A percentile compares a stretch with the other conserved stretches of the same genome.
These are phyloP conservation scores for Pyricularia pennisetigena DNA, from an alignment of 2,329 filamentous ascomycete species.

Conservation along the genomic window DNA sequence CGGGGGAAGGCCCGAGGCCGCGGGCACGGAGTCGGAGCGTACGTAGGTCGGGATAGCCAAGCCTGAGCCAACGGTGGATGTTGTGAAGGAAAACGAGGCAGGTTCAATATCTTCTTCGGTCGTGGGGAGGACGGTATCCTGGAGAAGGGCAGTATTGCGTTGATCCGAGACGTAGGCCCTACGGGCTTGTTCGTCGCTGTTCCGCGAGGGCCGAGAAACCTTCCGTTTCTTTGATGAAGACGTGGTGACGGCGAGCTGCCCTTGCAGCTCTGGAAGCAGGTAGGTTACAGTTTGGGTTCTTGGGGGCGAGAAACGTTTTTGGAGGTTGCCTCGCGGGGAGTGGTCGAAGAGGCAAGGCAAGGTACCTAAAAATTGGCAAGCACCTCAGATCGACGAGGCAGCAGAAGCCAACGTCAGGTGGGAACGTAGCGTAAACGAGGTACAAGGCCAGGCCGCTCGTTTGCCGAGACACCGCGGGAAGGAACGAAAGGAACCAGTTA, in stretches of 20 bases:
- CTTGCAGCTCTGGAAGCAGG: slow-evolving; percentile 40
- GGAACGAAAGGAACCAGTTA: background rate
- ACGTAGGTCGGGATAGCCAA: slow-evolving; percentile 29
- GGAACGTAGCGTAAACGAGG: slow-evolving; percentile 2
- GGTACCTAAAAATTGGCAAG: background rate
- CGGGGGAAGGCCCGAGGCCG: slow-evolving; percentile 41
- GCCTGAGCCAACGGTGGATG: slow-evolving; percentile 24
- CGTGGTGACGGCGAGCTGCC: slow-evolving; percentile 62
- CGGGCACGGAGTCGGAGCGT: slow-evolving; percentile 25
- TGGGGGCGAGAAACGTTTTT: background rate
- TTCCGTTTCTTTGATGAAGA: slow-evolving; percentile 67
- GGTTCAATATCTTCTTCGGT: slow-evolving; percentile 41
- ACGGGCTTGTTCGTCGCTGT: slow-evolving; percentile 20
- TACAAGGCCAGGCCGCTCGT: slow-evolving; percentile 3
- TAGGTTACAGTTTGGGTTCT: background rate
- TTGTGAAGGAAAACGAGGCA: slow-evolving; percentile 37
- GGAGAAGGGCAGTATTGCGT: background rate
- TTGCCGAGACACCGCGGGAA: background rate
- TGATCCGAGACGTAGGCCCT: slow-evolving; percentile 1
- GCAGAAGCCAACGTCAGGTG: background rate
- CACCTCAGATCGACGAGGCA: background rate
- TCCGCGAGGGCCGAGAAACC: slow-evolving; percentile 42
- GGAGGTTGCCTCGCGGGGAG: background rate
- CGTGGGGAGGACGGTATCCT: slow-evolving; percentile 39
- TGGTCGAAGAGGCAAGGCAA: background rate